phyloP scores from a whole-genome alignment of 768 basidiomycete genomes.

The Cystofilobasidium capitatum region DNA sequence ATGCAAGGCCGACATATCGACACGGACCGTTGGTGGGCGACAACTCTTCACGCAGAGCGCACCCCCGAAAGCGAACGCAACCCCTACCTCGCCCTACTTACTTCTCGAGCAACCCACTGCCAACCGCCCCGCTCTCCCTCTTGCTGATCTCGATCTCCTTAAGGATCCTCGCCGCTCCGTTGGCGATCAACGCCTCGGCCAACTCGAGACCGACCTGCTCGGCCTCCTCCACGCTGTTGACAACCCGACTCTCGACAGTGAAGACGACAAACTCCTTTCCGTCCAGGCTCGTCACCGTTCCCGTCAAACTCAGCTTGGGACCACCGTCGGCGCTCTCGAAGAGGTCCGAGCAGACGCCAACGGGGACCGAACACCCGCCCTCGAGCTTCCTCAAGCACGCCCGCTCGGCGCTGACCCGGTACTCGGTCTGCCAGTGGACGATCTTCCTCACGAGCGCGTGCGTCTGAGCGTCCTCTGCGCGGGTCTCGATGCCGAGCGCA shows the following conservation, averaged over 20 bases:
- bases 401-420: slow-evolving; percentile 72
- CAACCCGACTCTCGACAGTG: slow-evolving; percentile 49
- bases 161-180: slow-evolving; percentile 68
- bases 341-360: slow-evolving; percentile 58
- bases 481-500: slow-evolving; percentile 75
- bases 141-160: slow-evolving; percentile 70
- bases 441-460: slow-evolving; percentile 56
- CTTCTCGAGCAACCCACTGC: slow-evolving; percentile 8
- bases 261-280: slow-evolving; percentile 60
- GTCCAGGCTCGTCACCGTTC: slow-evolving; percentile 73
- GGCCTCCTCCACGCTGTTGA: slow-evolving; percentile 52
- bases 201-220: slow-evolving; percentile 59
- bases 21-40: no score
- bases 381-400: slow-evolving; percentile 80
- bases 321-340: slow-evolving; percentile 38
- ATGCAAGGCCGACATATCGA: no score
- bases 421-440: slow-evolving; percentile 67
- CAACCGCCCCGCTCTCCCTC: slow-evolving; percentile 30
- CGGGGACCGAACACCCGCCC: slow-evolving; percentile 95
- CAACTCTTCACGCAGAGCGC: no score
- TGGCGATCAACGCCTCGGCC: slow-evolving; percentile 55
- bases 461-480: slow-evolving; percentile 52
- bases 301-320: slow-evolving; percentile 53
- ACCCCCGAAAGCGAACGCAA: no score
- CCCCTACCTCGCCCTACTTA: background rate